Evolutionary conservation across 2,329 filamentous ascomycete genomes (phyloP).

Genomic region (Tricladium varicosporioides): DNA sequence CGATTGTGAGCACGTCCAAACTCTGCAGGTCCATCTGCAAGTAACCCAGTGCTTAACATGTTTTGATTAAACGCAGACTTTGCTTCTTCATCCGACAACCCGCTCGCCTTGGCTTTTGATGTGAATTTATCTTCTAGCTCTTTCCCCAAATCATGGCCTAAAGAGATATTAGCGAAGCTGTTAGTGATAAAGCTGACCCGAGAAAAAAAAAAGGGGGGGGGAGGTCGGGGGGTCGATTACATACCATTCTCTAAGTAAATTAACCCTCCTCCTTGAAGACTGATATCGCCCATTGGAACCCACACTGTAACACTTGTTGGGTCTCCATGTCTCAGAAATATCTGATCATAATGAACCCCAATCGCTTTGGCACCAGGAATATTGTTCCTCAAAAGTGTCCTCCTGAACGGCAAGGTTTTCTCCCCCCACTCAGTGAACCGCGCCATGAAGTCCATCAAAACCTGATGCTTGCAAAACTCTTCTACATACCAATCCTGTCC

Average conservation of each 20-base stretch:
- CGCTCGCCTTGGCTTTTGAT: conserved; percentile 41
- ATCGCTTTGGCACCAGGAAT: conserved; percentile 49
- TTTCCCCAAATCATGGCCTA: too few species aligned
- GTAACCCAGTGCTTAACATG: conserved; percentile 55
- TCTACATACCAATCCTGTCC: conserved; percentile 50
- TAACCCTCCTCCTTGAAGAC: conserved; percentile 53
- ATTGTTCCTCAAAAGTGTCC: conserved; percentile 47
- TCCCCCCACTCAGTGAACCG: conserved; percentile 54
- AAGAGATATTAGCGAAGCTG: too few species aligned
- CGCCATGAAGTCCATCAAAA: conserved; percentile 47
- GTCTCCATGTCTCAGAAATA: conserved; percentile 48
- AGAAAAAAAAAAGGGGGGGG: too few species aligned
- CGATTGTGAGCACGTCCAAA: conserved; percentile 25
- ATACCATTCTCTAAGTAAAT: conserved; percentile 55
- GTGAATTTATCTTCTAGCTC: conserved; percentile 51
- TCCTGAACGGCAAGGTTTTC: conserved; percentile 49
- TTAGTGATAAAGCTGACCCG: too few species aligned
- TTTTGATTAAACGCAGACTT: conserved; percentile 54
- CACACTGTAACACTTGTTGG: conserved; percentile 48
- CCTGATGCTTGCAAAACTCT: conserved; percentile 46
- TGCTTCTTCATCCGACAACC: conserved; percentile 50
- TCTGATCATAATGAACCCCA: conserved; percentile 53
- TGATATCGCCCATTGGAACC: conserved; percentile 51
- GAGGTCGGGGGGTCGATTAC: too few species aligned
- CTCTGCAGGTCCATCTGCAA: conserved; percentile 46